Percentiles rank a stretch among this genome's conserved stretches.
phyloP scores from a whole-genome alignment of 257 asterid species.

The Echium plantagineum region DNA sequence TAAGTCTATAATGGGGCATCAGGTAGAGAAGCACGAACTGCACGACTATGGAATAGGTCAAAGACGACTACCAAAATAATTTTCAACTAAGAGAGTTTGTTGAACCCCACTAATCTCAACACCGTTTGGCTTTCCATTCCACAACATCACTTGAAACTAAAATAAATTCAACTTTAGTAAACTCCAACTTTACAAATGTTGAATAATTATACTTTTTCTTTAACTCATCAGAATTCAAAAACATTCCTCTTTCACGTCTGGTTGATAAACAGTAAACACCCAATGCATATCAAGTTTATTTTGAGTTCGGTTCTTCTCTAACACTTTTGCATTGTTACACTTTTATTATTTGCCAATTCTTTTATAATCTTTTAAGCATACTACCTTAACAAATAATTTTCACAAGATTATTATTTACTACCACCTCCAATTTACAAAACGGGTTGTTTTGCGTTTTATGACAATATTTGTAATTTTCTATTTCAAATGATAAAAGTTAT shows the following conservation, averaged over 20 bases:
- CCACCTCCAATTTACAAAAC: no score
- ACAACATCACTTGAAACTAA: not conserved
- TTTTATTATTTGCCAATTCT: no score
- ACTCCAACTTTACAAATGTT: not conserved
- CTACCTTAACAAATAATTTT: no score
- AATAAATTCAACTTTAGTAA: not conserved
- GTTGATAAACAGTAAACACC: not conserved
- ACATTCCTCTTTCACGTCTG: not conserved
- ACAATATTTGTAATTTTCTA: no score
- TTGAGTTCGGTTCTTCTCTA: no score
- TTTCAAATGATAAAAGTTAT: no score
- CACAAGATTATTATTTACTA: no score
- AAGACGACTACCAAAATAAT: not conserved
- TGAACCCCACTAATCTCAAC: not conserved
- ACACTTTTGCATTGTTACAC: no score
- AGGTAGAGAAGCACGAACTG: not conserved
- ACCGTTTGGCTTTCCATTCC: not conserved
- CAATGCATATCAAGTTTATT: no score
- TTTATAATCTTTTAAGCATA: no score
- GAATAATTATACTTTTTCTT: not conserved
- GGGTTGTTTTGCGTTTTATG: no score
- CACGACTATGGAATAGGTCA: not conserved
- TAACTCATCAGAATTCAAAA: not conserved
- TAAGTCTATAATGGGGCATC: not conserved
- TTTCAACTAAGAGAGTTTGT: not conserved